Base-by-base conservation (phyloP, 768 basidiomycete genomes). In the Auriscalpium vulgare region DNA sequence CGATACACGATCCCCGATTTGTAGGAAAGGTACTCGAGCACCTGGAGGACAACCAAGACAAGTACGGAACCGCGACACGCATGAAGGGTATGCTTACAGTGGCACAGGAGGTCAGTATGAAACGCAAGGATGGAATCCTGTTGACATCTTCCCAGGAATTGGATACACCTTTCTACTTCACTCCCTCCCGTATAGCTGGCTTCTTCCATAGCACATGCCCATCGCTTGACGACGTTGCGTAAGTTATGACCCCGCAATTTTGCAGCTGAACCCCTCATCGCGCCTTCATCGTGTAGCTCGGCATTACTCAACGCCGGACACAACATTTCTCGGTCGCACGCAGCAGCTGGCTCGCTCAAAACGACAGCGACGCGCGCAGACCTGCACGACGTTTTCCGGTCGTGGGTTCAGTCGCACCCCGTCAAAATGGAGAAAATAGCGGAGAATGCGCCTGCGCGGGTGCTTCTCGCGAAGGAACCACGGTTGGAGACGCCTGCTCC, bases 11-110 rank as follows among this genome's bases (percentile, higher is more conserved):
- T 66, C 62, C 72, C 1, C 75, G 74, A 7, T 99, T 97, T 63
- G 77, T 92, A 6, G 67, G 72, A n/a, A 81, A 81, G 59, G 85
- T 95, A 13, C 73, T 97, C 35, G 74, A 79, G 19, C 88, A 94
- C 63, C 73, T 95, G 11, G 82, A 85, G 55, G 69, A 67, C 14
- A 79, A 85, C 59, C 67, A 79, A 59, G 74, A 75, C 43, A 78
- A 77, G 43, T 97, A 94, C 65, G 85, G 87, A 10, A 97, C 95
- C 0, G 77, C 81, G 14, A 63, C 79, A 0, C 78, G 97, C 53
- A 97, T 99, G 87, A 88, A 86, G 69, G 97, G 97, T 1, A 98
- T 99, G 97, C 72, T 98, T 47, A 85, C 87, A 8, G 79, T 97
- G 2, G 94, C 95, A 0, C 81, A 84, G 69, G 88, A 95, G 75